These are phyloP conservation scores for Phoma sp. DNA, from an alignment of 2,329 filamentous ascomycete genomes.

Conservation along the genomic window DNA sequence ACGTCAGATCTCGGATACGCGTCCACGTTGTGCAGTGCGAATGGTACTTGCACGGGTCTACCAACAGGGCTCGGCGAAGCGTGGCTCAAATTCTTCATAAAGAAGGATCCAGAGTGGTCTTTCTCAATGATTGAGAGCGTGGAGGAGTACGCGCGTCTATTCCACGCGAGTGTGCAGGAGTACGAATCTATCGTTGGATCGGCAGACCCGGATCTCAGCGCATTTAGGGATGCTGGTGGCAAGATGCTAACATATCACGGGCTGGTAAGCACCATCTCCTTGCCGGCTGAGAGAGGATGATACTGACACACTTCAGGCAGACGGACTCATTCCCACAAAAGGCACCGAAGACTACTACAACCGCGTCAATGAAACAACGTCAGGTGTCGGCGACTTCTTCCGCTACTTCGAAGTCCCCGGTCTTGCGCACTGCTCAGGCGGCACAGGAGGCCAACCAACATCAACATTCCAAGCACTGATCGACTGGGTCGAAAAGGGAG, in stretches of 20 bases:
- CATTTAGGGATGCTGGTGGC: conserved; percentile 24
- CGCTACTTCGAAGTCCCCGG: not conserved
- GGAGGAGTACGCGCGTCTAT: conserved; percentile 13
- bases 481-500: conserved; percentile 22
- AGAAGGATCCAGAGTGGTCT: conserved; percentile 16
- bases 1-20: conserved; percentile 13
- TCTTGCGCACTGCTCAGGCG: conserved; percentile 21
- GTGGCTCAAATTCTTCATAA: conserved; percentile 24
- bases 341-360: not conserved
- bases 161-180: conserved; percentile 13
- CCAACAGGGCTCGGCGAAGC: conserved; percentile 16
- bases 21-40: conserved; percentile 14
- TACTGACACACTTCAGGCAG: not conserved
- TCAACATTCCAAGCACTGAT: conserved; percentile 15
- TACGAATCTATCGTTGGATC: conserved; percentile 22
- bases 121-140: conserved; percentile 12
- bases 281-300: not conserved
- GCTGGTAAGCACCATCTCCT: not conserved
- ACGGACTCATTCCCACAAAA: not conserved
- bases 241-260: conserved; percentile 36
- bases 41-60: conserved; percentile 18
- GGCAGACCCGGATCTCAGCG: conserved; percentile 12
- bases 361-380: not conserved
- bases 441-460: conserved; percentile 10
- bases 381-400: not conserved